phyloP scores from a whole-genome alignment of 2,329 filamentous ascomycete genomes.

The Blastomyces gilchristii region DNA sequence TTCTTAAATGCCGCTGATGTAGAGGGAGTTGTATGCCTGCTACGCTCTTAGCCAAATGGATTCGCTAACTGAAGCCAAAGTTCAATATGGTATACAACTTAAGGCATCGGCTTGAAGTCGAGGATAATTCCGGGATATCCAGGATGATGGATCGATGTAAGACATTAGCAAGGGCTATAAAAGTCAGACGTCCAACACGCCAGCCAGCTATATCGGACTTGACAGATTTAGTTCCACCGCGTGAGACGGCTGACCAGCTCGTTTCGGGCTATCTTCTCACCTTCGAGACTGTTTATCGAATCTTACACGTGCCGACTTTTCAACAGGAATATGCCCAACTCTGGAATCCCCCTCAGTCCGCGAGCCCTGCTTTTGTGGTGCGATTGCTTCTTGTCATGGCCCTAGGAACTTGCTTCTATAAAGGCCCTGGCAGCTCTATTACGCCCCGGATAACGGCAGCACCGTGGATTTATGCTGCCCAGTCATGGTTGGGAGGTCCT shows the following conservation, averaged over 20 bases:
- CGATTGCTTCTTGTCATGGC: constrained; percentile 30
- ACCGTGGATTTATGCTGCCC: constrained; percentile 28
- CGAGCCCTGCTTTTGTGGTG: constrained; percentile 40
- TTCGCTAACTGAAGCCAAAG: constrained; percentile 2
- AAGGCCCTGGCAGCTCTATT: constrained; percentile 17
- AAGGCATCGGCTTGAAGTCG: constrained; percentile 18
- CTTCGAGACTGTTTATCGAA: constrained; percentile 47
- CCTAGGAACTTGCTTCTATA: constrained; percentile 39
- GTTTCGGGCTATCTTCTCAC: constrained; percentile 46
- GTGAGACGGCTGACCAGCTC: constrained; percentile 40
- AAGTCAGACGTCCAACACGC: constrained; percentile 29
- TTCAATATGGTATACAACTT: constrained; percentile 12
- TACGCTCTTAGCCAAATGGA: background rate
- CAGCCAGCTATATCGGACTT: constrained; percentile 13
- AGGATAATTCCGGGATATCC: constrained; percentile 28
- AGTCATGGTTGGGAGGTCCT: constrained; percentile 25
- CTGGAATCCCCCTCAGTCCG: constrained; percentile 39
- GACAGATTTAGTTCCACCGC: constrained; percentile 37
- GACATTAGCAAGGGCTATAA: constrained; percentile 40
- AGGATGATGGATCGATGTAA: constrained; percentile 41
- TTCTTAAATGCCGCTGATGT: background rate
- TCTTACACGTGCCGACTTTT: constrained; percentile 51
- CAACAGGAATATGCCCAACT: constrained; percentile 45
- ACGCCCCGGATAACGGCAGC: constrained; percentile 41
- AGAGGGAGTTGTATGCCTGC: background rate